Percentiles rank a stretch among this genome's conserved stretches.
phyloP scores from a whole-genome alignment of 441 rosid species.

The Gossypium trilobum region DNA sequence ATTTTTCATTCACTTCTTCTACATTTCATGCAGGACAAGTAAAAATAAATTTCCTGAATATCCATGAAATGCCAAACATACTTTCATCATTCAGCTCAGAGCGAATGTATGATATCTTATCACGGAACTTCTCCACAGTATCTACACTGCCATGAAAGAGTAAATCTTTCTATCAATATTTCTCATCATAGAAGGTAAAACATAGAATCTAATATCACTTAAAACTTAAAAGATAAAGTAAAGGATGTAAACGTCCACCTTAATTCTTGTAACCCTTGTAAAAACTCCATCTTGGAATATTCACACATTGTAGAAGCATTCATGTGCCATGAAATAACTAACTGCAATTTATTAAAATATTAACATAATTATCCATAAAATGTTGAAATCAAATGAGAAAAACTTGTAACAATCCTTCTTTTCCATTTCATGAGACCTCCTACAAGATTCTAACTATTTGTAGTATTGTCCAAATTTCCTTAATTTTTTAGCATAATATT shows the following conservation, averaged over 20 bases:
- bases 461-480: background rate
- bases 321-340: slow-evolving; percentile 99
- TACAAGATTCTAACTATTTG: background rate
- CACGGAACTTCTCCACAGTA: slow-evolving; percentile 61
- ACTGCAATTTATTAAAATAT: slow-evolving; percentile 34
- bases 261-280: slow-evolving; percentile 60
- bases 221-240: background rate
- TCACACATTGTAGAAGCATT: slow-evolving; percentile 95
- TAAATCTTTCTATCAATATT: slow-evolving; percentile 10
- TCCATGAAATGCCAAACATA: slow-evolving; percentile 26
- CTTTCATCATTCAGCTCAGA: slow-evolving; percentile 84
- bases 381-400: background rate
- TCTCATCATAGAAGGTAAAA: slow-evolving; percentile 1
- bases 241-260: slow-evolving; percentile 42
- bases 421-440: background rate
- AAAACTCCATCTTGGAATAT: slow-evolving; percentile 81
- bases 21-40: background rate
- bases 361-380: background rate
- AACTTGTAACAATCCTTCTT: background rate
- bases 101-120: slow-evolving; percentile 59
- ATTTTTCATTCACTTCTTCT: no score
- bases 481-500: background rate
- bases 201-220: background rate
- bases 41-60: background rate
- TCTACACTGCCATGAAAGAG: slow-evolving; percentile 62